Conservation (phyloP, 257 asterid species). For the Cordia subcordata region DNA sequence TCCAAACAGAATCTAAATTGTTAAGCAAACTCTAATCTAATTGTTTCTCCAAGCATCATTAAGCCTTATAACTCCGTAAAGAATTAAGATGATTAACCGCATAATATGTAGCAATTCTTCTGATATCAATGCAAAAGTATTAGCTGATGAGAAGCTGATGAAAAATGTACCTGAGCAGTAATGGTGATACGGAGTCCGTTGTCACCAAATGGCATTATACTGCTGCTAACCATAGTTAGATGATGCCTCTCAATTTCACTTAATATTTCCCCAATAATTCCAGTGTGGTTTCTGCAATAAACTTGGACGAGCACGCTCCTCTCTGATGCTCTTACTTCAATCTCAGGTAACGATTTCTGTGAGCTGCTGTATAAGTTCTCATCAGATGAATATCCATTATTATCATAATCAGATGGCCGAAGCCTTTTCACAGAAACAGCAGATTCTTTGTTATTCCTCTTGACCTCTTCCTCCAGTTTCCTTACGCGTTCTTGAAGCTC, state of each 20-base stretch:
- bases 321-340: constrained; percentile 15
- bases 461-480: constrained; percentile 12
- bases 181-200: constrained; percentile 7
- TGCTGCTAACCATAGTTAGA: constrained; percentile 13
- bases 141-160: no score
- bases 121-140: no score
- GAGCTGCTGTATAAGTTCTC: constrained; percentile 3
- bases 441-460: constrained; percentile 1
- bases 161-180: constrained; percentile 19
- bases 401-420: background rate
- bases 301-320: constrained; percentile 12
- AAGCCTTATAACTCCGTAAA: no score
- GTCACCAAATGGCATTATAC: constrained; percentile 19
- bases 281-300: constrained; percentile 13
- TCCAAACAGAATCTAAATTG: no score
- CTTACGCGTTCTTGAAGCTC: constrained; percentile 20
- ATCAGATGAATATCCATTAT: constrained; percentile 2
- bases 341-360: constrained; percentile 1
- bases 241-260: constrained; percentile 10
- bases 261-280: constrained; percentile 14
- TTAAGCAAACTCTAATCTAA: no score
- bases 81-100: no score
- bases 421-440: constrained; percentile 1
- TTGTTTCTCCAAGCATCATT: no score
- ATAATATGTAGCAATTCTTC: no score